Evolutionary conservation across 1,284 basidiomycete genomes (phyloP), one percentile per base, ranked within the genome.

Genomic region (Prillingera fragicola): DNA sequence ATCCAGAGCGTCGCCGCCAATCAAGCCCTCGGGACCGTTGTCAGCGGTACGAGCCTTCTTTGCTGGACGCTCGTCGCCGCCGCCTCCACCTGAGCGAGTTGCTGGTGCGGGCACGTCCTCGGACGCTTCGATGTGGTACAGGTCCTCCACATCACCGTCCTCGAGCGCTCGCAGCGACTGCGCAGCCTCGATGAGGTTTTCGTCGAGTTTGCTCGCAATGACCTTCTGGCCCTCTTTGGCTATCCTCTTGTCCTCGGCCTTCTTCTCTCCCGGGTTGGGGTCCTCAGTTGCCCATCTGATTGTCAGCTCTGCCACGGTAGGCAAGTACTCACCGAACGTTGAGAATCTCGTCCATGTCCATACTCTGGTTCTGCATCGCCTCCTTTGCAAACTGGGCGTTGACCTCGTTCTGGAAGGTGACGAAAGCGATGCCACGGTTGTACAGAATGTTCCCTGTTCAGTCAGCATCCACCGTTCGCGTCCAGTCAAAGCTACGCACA

Each of bases 341-440:
- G 54, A 98, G 79, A 55, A 97, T 90, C 70, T 99, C 95, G 69
- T 96, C 88, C 61, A 92, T 88, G 70, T 98, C 94, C 55, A 98
- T 77, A 19, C 89, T 94, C 72, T 99, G 95, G 70, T 92, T 91
- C 33, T 91, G 88, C 95, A 99, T 99, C 1, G 95, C 82, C 71
- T 98, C 95, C 67, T 97, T 97, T 14, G 94, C 95, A 66, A 99
- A 99, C 63, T 95, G 89, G 1, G 90, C 95, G 55, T 82, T 75
- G 43, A 84, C 63, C 65, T 99, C 94, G 32, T 80, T 79, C 41
- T 83, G 80, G 73, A 94, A 99, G 2, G 92, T 96, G 37, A 98
- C 92, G 72, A 99, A 99, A 0, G 90, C 95, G 47, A 97, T 91
- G 41, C 87, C 88, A 45, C 94, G 85, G 66, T 90, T 89, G 64